Evolutionary conservation across 495 filamentous ascomycete species (phyloP), one percentile per base, ranked within the genome.

Genomic region (Pseudotulostoma volvatum): DNA sequence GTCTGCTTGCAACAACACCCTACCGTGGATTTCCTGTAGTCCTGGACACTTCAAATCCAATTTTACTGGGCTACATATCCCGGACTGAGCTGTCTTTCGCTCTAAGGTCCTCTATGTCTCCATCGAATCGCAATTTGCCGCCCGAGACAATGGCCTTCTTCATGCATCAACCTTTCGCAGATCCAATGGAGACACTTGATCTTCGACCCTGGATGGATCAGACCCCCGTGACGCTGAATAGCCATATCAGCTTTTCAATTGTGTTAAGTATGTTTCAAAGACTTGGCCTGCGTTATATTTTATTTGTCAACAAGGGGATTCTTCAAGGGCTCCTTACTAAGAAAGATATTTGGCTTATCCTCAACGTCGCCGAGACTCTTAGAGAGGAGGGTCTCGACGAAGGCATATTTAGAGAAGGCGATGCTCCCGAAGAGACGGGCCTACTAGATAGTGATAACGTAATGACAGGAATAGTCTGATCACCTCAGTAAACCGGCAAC

Each of bases 201-300:
- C 66, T 96, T 5, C 67, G 88, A 9, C 86, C 84, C 4, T 97
- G 88, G 87, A 93, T 97, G 83, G 90, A 97, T 53, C 86, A 94
- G 51, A 97, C 90, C 0, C 90, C 90, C 1, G 81, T 97, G 21
- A 95, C 92, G 0, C 69, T 97, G 9, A 80, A 82, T 21, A 71
- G 73, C 23, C 70, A 77, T 32, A 73, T 71, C 36, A 79, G 69
- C 36, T 73, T 96, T 39, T 72, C 83, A 48, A 69, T 97, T 20
- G 82, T 84, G 3, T 73, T 88, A 11, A 77, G 73, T 28, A 85
- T 96, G 70, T 96, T 97, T 60, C 83, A 92, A 60, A 86, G 85
- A 51, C 69, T 97, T 4, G 90, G 90, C 14, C 56, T 97, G 32
- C 71, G 88, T 25, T 95, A 96, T 57, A 77, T 97, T 3, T 56